Evolutionary conservation across 306 rosid species (phyloP).

Genomic region (Quercus wislizeni): DNA sequence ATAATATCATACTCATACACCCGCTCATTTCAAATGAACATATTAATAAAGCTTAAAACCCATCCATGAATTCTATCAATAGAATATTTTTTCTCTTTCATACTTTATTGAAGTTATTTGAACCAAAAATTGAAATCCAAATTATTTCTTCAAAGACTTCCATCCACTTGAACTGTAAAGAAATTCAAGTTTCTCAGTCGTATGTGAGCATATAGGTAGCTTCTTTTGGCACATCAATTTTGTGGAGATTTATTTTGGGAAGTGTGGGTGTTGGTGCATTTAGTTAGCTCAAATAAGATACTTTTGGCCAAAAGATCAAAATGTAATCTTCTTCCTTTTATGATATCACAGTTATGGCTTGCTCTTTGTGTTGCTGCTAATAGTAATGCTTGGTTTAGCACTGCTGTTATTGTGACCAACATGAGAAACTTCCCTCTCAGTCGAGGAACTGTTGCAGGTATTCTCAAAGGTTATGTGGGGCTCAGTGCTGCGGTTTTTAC

Average conservation of each 20-base stretch:
- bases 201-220: background rate
- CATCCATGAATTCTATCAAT: too few species aligned
- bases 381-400: conserved; percentile 72
- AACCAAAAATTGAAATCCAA: too few species aligned
- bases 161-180: background rate
- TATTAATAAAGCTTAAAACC: too few species aligned
- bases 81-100: too few species aligned
- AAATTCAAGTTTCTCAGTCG: background rate
- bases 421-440: conserved; percentile 79
- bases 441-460: conserved; percentile 78
- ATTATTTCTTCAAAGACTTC: too few species aligned
- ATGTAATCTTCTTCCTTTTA: background rate
- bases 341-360: conserved; percentile 58
- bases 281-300: background rate
- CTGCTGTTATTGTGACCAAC: conserved; percentile 75
- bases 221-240: background rate
- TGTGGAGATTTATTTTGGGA: background rate
- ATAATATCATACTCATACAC: too few species aligned
- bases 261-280: background rate
- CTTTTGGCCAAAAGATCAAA: background rate
- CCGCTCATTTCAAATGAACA: too few species aligned
- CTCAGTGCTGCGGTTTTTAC: conserved; percentile 77
- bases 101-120: too few species aligned
- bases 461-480: conserved; percentile 74
- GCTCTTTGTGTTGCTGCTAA: conserved; percentile 62